Conservation (phyloP, 2,329 filamentous ascomycete species). For the Fusarium duplospermum region DNA sequence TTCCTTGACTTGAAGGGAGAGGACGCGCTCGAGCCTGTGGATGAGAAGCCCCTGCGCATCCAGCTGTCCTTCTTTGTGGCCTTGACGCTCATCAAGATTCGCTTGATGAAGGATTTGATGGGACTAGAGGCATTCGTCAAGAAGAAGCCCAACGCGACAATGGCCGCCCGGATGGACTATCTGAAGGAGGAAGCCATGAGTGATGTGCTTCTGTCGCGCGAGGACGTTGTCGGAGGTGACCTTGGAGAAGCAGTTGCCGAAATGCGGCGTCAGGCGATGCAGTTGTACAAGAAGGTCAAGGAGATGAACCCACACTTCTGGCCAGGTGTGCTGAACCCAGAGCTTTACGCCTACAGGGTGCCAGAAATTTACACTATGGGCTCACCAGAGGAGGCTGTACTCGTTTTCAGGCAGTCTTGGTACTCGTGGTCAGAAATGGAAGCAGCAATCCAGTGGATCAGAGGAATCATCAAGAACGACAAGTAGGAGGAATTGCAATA, state of each 20-base stretch:
- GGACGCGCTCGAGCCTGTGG: conserved; percentile 10
- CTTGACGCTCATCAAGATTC: conserved; percentile 18
- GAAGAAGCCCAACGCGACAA: background rate
- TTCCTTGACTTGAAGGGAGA: conserved; percentile 10
- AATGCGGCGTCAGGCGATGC: background rate
- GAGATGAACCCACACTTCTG: conserved; percentile 10
- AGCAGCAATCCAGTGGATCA: conserved; percentile 4
- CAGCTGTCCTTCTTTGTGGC: conserved; percentile 6
- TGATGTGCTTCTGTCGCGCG: conserved; percentile 2
- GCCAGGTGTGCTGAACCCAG: conserved; percentile 9
- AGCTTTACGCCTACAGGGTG: background rate
- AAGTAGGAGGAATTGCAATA: background rate
- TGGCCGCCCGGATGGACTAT: background rate
- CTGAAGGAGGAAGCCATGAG: conserved; percentile 18
- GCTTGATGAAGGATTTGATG: conserved; percentile 12
- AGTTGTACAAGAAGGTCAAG: conserved; percentile 14
- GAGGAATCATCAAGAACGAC: background rate
- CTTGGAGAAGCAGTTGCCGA: background rate
- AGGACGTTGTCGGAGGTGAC: background rate
- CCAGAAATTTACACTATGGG: background rate
- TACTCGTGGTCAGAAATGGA: conserved; percentile 25
- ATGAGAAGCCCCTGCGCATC: background rate
- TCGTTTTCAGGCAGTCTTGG: conserved; percentile 18
- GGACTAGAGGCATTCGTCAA: background rate
- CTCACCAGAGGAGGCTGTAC: conserved; percentile 19